phyloP scores from a whole-genome alignment of 768 basidiomycete species.

The Russula emetica region DNA sequence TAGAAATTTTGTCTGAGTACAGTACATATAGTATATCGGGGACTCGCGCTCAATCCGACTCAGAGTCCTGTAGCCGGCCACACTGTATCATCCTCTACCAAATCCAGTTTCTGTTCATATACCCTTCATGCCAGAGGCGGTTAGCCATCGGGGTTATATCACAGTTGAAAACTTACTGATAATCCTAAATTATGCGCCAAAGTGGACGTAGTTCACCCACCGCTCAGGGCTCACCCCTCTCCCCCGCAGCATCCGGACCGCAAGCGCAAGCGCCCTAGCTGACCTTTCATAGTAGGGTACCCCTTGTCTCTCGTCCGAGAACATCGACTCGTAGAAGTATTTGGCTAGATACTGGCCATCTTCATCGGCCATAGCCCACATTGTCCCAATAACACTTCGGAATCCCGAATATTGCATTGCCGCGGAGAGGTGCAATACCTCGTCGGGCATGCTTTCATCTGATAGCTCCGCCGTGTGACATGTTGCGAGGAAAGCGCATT shows the following conservation, averaged over 20 bases:
- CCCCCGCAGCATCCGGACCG: neutral
- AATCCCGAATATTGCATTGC: conserved; percentile 7
- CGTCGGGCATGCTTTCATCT: conserved; percentile 3
- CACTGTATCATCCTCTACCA: too few species aligned
- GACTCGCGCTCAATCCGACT: too few species aligned
- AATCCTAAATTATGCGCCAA: conserved; percentile 4
- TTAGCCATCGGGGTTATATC: too few species aligned
- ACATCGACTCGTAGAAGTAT: neutral
- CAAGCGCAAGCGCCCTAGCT: neutral
- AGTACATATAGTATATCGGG: too few species aligned
- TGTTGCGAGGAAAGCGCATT: conserved; percentile 19
- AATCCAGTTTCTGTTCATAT: too few species aligned
- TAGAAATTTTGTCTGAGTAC: too few species aligned
- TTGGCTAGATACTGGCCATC: neutral
- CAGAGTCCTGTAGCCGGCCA: too few species aligned
- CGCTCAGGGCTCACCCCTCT: neutral
- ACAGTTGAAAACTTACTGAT: neutral
- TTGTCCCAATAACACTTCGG: neutral
- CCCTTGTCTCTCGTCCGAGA: neutral
- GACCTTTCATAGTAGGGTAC: neutral
- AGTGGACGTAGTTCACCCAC: conserved; percentile 20
- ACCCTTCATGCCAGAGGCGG: too few species aligned
- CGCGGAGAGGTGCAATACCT: conserved; percentile 21
- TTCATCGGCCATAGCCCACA: neutral
- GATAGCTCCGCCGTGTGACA: conserved; percentile 16